Conservation (phyloP, 164 flowering plant species). For the Euptelea pleiosperma region DNA sequence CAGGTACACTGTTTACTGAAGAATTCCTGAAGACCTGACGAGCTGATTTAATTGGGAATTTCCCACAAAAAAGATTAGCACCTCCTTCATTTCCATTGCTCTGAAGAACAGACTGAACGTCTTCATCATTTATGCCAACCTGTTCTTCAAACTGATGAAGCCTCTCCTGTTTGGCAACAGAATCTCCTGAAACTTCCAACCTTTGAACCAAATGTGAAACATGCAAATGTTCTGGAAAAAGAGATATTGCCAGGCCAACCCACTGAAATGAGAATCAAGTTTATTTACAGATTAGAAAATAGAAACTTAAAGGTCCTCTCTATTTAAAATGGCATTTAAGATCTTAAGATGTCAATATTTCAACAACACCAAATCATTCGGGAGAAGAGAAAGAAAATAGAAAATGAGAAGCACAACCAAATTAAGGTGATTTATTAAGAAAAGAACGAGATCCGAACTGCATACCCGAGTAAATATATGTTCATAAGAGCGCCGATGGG, state of each 20-base stretch:
- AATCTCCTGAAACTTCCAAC: constrained; percentile 9
- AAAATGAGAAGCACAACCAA: background rate
- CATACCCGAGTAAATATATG: constrained; percentile 10
- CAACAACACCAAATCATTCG: background rate
- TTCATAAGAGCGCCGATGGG: background rate
- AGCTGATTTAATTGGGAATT: constrained; percentile 5
- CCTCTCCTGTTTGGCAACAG: constrained; percentile 2
- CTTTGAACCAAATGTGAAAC: background rate
- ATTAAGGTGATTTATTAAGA: background rate
- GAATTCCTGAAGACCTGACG: constrained; percentile 8
- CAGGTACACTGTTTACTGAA: background rate
- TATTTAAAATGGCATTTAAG: too few relatives aligned
- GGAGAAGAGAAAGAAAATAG: background rate
- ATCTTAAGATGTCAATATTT: too few relatives aligned
- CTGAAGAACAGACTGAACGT: background rate
- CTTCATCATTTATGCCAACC: background rate
- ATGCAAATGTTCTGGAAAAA: constrained; percentile 4
- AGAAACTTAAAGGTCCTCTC: background rate
- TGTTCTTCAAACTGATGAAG: background rate
- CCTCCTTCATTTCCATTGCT: background rate
- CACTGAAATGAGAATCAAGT: constrained; percentile 7
- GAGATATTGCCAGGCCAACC: constrained; percentile 9
- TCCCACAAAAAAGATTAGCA: background rate
- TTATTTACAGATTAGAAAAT: background rate
- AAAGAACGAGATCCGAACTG: background rate